Percentiles rank a stretch among this genome's conserved stretches.
Evolutionary conservation across 106 monocot species (phyloP).

Genomic region (Allium sativum): DNA sequence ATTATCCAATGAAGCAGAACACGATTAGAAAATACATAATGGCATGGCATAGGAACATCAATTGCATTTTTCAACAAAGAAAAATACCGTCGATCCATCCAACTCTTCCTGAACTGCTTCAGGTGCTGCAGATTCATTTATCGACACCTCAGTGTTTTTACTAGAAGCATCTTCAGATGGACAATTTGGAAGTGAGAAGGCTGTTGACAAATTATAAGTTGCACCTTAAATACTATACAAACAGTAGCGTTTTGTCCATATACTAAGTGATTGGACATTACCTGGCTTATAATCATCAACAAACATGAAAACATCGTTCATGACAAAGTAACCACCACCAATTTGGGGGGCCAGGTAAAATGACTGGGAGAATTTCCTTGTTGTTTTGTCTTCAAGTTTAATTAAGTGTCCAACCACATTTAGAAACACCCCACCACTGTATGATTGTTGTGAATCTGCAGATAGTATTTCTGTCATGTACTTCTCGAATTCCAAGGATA

Average conservation of each 20-base stretch:
- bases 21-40: no score
- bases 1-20: no score
- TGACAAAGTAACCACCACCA: conserved; percentile 56
- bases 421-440: conserved; percentile 38
- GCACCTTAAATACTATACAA: no score
- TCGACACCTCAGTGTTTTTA: neutral
- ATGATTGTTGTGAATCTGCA: conserved; percentile 38
- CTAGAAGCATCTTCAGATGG: neutral
- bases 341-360: conserved; percentile 75
- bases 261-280: neutral
- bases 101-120: neutral
- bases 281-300: neutral
- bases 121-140: neutral
- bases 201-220: no score
- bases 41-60: no score
- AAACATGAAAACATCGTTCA: conserved; percentile 57
- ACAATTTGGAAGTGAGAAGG: neutral
- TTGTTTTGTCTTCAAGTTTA: conserved; percentile 25
- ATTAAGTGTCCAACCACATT: conserved; percentile 33
- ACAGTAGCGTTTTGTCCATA: neutral
- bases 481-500: conserved; percentile 35
- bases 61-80: no score
- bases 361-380: conserved; percentile 40
- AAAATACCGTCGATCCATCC: no score
- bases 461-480: conserved; percentile 28